phyloP scores from a whole-genome alignment of 306 rosid species.

The Begonia fuchsioides region DNA sequence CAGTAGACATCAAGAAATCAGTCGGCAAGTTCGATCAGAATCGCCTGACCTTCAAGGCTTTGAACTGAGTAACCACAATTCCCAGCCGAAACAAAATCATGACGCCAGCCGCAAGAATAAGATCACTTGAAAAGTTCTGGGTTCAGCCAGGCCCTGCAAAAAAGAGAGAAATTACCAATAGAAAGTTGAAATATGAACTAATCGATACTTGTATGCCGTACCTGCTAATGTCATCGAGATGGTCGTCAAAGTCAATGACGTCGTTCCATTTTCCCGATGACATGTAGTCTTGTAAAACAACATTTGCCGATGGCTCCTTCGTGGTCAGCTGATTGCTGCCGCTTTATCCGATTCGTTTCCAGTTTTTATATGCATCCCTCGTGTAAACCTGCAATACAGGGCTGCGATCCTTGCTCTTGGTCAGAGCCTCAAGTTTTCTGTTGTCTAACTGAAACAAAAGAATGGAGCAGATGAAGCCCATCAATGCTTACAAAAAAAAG shows the following conservation, averaged over 20 bases:
- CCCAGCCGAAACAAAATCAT: background rate
- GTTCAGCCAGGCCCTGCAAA: slow-evolving; percentile 83
- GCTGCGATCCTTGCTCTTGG: slow-evolving; percentile 50
- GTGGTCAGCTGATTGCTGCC: slow-evolving; percentile 41
- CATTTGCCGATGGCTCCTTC: slow-evolving; percentile 75
- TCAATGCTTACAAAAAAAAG: background rate
- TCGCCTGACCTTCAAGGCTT: background rate
- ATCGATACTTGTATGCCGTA: slow-evolving; percentile 11
- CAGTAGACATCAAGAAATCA: too few species aligned
- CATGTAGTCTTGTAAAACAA: slow-evolving; percentile 64
- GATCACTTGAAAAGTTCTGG: slow-evolving; percentile 74
- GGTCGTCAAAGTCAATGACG: slow-evolving; percentile 83
- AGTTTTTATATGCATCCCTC: slow-evolving; percentile 72
- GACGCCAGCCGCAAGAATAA: background rate
- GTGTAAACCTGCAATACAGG: slow-evolving; percentile 73
- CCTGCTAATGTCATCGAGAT: slow-evolving; percentile 95
- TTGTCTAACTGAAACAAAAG: slow-evolving; percentile 51
- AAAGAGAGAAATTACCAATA: background rate
- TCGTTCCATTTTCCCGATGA: slow-evolving; percentile 64
- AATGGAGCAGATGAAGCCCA: background rate
- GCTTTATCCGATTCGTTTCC: slow-evolving; percentile 66
- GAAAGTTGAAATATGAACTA: slow-evolving; percentile 1
- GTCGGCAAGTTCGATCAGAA: too few species aligned
- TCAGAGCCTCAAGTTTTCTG: slow-evolving; percentile 62
- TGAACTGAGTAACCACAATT: slow-evolving; percentile 12